Percentiles rank a stretch among this genome's conserved stretches.
Evolutionary conservation across 2,329 filamentous ascomycete genomes (phyloP).

Genomic region (Penicillium vulpinum): DNA sequence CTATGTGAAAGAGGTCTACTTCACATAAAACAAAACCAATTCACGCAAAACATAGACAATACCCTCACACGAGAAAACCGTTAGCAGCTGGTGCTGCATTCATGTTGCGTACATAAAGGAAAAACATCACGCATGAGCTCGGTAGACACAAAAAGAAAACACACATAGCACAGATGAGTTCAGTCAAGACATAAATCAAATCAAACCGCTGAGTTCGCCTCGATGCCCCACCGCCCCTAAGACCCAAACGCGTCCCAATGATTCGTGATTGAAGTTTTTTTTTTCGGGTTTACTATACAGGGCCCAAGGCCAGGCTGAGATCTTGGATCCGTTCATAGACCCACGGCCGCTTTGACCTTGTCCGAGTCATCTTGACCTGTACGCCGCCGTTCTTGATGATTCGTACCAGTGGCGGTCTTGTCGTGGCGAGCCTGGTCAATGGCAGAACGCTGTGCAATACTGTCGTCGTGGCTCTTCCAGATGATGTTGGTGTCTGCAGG

Average conservation of each 20-base stretch:
- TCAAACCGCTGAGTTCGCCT: slow-evolving; percentile 41
- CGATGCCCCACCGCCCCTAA: slow-evolving; percentile 36
- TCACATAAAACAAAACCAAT: neutral
- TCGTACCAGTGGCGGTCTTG: slow-evolving; percentile 56
- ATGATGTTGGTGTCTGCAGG: slow-evolving; percentile 86
- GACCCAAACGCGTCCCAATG: slow-evolving; percentile 42
- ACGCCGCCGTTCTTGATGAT: slow-evolving; percentile 45
- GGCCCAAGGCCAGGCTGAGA: slow-evolving; percentile 31
- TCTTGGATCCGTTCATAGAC: slow-evolving; percentile 29
- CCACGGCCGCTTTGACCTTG: slow-evolving; percentile 39
- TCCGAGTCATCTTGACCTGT: slow-evolving; percentile 48
- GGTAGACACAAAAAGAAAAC: slow-evolving; percentile 19
- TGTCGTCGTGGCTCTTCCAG: slow-evolving; percentile 95
- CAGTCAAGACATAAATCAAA: slow-evolving; percentile 35
- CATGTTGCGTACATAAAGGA: slow-evolving; percentile 16
- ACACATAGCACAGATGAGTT: slow-evolving; percentile 23
- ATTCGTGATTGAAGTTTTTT: slow-evolving; percentile 28
- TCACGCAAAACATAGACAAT: neutral
- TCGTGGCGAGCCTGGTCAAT: slow-evolving; percentile 91
- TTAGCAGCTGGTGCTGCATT: slow-evolving; percentile 19
- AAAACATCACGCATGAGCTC: slow-evolving; percentile 24
- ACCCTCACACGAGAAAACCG: slow-evolving; percentile 10
- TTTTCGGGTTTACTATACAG: slow-evolving; percentile 42
- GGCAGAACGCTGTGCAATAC: slow-evolving; percentile 85
- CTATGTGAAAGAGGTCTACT: neutral